Conservation (phyloP, 2,329 filamentous ascomycete species). For the Fusarium oxysporum region DNA sequence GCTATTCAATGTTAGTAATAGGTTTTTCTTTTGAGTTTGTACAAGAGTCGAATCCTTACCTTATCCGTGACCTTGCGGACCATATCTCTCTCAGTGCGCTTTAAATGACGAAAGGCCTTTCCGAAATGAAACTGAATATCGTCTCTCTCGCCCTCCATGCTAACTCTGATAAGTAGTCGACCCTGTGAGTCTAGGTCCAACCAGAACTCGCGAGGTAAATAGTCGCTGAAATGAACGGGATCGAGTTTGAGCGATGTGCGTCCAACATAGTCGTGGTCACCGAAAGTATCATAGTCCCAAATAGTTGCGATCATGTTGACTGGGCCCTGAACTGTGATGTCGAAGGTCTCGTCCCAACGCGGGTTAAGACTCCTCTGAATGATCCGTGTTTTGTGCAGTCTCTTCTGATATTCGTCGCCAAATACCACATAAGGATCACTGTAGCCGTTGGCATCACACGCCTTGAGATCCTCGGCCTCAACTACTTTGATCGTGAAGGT, state of each 20-base stretch:
- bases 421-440: constrained; percentile 98
- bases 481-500: constrained; percentile 99
- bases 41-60: constrained; percentile 61
- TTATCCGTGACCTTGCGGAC: constrained; percentile 98
- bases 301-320: constrained; percentile 96
- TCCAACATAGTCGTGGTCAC: constrained; percentile 97
- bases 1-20: constrained; percentile 59
- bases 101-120: constrained; percentile 94
- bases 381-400: constrained; percentile 92
- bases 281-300: constrained; percentile 98
- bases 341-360: constrained; percentile 96
- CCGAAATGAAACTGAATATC: constrained; percentile 99
- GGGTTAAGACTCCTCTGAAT: constrained; percentile 92
- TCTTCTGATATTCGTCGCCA: constrained; percentile 97
- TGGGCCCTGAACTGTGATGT: constrained; percentile 91
- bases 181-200: constrained; percentile 97
- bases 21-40: background rate
- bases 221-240: constrained; percentile 96
- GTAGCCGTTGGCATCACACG: constrained; percentile 93
- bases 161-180: constrained; percentile 86
- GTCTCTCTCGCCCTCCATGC: constrained; percentile 98
- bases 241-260: constrained; percentile 98
- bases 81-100: constrained; percentile 97
- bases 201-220: constrained; percentile 96
- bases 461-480: constrained; percentile 96